Percentiles rank a stretch among this genome's conserved stretches.
These are phyloP conservation scores for Arthrobotrys megalospora DNA, from an alignment of 2,329 filamentous ascomycete species.

Conservation along the genomic window DNA sequence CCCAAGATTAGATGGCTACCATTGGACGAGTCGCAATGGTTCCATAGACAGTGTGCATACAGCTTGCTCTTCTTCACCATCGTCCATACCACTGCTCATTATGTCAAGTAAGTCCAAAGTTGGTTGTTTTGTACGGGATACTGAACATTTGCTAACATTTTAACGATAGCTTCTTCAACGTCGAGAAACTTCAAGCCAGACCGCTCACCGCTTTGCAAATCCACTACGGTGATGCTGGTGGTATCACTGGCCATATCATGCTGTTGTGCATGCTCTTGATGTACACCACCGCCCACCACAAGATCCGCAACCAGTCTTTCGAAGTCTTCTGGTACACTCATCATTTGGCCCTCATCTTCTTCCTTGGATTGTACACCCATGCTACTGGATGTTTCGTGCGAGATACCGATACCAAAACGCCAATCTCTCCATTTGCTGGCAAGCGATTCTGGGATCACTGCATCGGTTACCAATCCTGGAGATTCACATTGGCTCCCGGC, in stretches of 20 bases:
- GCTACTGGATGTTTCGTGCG: constrained; percentile 97
- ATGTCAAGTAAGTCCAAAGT: constrained; percentile 82
- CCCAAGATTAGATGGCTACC: constrained; percentile 91
- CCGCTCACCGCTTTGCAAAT: constrained; percentile 87
- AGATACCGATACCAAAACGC: constrained; percentile 74
- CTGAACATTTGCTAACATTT: not conserved
- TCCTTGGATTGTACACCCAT: constrained; percentile 94
- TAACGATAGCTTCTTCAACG: constrained; percentile 84
- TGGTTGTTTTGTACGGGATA: not conserved
- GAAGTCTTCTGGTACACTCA: constrained; percentile 99
- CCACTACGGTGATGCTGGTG: constrained; percentile 89
- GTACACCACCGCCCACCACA: constrained; percentile 93
- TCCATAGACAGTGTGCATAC: constrained; percentile 95
- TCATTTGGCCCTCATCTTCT: constrained; percentile 96
- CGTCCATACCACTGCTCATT: constrained; percentile 84
- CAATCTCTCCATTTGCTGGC: constrained; percentile 87
- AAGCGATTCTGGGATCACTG: constrained; percentile 90
- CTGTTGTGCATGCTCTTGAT: constrained; percentile 98
- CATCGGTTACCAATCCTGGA: constrained; percentile 94
- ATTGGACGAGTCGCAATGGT: constrained; percentile 97
- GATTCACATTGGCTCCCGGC: constrained; percentile 92
- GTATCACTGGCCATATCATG: constrained; percentile 97
- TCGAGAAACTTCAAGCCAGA: constrained; percentile 87
- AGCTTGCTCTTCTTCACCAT: constrained; percentile 85
- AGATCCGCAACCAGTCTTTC: constrained; percentile 95